phyloP scores from a whole-genome alignment of 73 alveolate genomes.

The Paramecium biaurelia region DNA sequence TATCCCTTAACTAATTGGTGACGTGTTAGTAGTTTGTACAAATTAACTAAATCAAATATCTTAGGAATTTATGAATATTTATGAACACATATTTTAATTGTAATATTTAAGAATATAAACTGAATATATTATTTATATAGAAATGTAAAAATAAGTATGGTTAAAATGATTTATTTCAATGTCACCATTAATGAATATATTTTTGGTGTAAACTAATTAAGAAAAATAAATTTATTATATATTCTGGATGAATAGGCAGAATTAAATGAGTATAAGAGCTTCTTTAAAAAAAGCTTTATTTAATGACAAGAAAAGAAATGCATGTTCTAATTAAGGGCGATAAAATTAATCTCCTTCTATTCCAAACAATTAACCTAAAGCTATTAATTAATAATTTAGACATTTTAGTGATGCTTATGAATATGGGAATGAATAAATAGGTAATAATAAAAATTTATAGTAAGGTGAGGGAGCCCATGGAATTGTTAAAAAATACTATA shows the following conservation, averaged over 20 bases:
- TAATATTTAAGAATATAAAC: background rate
- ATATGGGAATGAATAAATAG: background rate
- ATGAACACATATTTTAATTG: no score
- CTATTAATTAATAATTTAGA: background rate
- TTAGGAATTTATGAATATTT: no score
- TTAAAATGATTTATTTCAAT: background rate
- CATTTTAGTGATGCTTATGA: slow-evolving; percentile 31
- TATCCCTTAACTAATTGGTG: no score
- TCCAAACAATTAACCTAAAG: background rate
- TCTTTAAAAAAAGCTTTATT: background rate
- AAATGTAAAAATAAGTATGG: background rate
- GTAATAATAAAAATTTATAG: background rate
- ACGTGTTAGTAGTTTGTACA: no score
- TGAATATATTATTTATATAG: background rate
- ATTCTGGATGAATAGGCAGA: background rate
- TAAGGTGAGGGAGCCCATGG: slow-evolving; percentile 51
- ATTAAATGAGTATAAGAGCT: background rate
- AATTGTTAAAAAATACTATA: background rate
- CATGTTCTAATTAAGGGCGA: background rate
- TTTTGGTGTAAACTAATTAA: background rate
- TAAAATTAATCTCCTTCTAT: background rate
- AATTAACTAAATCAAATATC: no score
- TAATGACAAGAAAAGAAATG: background rate
- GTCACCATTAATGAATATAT: background rate
- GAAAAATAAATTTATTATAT: background rate